Base-by-base conservation (phyloP, 2,329 filamentous ascomycete genomes). In the Paracamarosporium sp. region DNA sequence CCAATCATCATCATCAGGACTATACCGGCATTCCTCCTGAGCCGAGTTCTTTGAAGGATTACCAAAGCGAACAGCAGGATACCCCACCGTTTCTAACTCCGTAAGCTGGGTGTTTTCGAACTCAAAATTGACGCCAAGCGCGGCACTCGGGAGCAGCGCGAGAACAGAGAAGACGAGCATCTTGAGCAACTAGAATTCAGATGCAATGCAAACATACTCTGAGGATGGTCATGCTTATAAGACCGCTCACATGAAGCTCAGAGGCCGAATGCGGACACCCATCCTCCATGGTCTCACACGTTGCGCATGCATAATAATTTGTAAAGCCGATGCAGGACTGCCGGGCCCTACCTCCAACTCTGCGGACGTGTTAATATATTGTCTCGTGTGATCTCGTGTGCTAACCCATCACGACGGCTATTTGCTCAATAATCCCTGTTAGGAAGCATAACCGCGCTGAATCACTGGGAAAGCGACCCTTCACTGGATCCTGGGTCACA, bases 101-200 rank as follows among this genome's bases (percentile, higher is more conserved):
- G 55, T 65, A 35, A 72, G 61, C 51, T 69, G 67, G 13, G 65
- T 53, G 7, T 53, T 46, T 55, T 71, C 69, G 51, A 56, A 72
- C n/a, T 50, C 57, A 46, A 72, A 71, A 28, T 72, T 66, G 47
- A 64, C 35, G 17, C 36, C 17, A 8, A 41, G 17, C 25, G 43
- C 48, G 17, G 27, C 17, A 17, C 25, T 50, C 5, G 35, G 27
- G 7, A 51, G 17, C 6, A 51, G 27, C 1, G 17, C n/a, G 15
- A 51, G 3, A 15, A 24, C 27, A 13, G 27, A 20, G n/a, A 31
- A 43, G 17, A 33, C 5, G 13, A 30, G n/a, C 48, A 51, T 51
- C 6, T 24, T 17, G 24, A 41, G 12, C 30, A 7, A 25, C 28
- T 5, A n/a, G n/a, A 22, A 13, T 11, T 2, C 1, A 25, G 25